Conservation (phyloP, 305 asterid species). For the Plantago coronopus region DNA sequence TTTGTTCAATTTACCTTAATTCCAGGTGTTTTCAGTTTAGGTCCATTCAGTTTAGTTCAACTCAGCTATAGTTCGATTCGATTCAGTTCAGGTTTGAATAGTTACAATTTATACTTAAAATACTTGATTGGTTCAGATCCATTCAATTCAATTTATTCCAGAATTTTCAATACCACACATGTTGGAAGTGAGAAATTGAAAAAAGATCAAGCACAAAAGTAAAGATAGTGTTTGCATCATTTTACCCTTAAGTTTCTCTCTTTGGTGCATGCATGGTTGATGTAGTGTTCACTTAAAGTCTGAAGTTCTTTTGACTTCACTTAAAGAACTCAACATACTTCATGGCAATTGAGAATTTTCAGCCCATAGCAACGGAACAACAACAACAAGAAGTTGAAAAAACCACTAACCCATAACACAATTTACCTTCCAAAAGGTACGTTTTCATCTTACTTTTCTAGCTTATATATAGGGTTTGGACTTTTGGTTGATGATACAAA, state of each 20-base stretch:
- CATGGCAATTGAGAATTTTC: not conserved
- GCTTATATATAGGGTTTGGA: not conserved
- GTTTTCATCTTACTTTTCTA: not conserved
- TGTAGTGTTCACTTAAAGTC: slow-evolving; percentile 32
- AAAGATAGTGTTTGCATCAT: too few relatives aligned
- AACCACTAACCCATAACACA: not conserved
- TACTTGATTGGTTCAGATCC: too few relatives aligned
- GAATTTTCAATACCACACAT: too few relatives aligned
- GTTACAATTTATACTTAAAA: too few relatives aligned
- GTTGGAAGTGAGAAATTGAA: too few relatives aligned
- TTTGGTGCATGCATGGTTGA: slow-evolving; percentile 14
- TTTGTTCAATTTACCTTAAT: too few relatives aligned
- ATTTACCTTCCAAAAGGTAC: slow-evolving; percentile 12
- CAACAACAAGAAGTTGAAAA: not conserved
- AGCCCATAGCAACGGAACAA: slow-evolving; percentile 8
- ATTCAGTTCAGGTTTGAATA: too few relatives aligned
- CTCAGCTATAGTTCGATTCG: too few relatives aligned
- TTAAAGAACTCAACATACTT: slow-evolving; percentile 26
- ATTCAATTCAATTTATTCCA: too few relatives aligned
- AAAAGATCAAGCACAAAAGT: too few relatives aligned
- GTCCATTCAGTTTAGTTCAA: too few relatives aligned
- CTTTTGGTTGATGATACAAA: not conserved
- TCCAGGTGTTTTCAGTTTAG: too few relatives aligned
- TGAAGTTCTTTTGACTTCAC: slow-evolving; percentile 18
- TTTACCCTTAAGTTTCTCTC: not conserved